phyloP scores from a whole-genome alignment of 2,329 filamentous ascomycete species.

The Ascochyta fabae region DNA sequence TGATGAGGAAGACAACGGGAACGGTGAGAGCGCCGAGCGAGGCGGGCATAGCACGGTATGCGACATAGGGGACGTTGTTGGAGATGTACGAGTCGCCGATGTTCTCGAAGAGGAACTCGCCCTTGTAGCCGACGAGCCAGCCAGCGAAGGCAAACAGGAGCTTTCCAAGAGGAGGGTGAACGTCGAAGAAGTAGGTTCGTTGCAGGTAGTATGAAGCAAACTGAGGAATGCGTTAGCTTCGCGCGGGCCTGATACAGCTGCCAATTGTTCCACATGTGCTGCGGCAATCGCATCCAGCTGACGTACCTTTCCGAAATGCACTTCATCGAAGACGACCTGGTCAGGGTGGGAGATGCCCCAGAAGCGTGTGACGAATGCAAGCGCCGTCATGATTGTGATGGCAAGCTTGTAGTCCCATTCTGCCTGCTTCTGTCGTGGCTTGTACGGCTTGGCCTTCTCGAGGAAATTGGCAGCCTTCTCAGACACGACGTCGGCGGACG shows the following conservation, averaged over 20 bases:
- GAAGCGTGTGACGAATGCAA: constrained; percentile 92
- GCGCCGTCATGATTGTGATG: constrained; percentile 74
- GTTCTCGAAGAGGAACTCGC: constrained; percentile 97
- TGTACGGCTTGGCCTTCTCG: constrained; percentile 45
- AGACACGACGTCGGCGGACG: constrained; percentile 27
- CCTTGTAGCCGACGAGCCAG: constrained; percentile 97
- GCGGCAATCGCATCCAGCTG: neutral
- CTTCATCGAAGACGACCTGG: constrained; percentile 98
- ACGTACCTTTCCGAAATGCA: constrained; percentile 97
- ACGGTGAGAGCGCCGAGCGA: constrained; percentile 91
- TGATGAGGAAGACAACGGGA: constrained; percentile 92
- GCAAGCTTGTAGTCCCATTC: constrained; percentile 87
- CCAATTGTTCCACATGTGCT: neutral
- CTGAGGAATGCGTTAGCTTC: constrained; percentile 40
- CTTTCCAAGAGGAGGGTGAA: constrained; percentile 97
- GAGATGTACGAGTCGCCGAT: constrained; percentile 98
- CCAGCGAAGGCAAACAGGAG: constrained; percentile 96
- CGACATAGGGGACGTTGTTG: constrained; percentile 97
- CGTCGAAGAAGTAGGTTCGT: constrained; percentile 99
- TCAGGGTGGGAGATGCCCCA: constrained; percentile 95
- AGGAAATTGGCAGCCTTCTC: constrained; percentile 39
- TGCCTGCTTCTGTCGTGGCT: constrained; percentile 51
- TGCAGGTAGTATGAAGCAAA: constrained; percentile 80
- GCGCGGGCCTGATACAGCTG: neutral
- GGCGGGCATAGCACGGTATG: constrained; percentile 91